A percentile compares a stretch with the other conserved stretches of the same genome.
Conservation (phyloP, 192 early-diverging fungal species). For the Linnemannia schmuckeri region DNA sequence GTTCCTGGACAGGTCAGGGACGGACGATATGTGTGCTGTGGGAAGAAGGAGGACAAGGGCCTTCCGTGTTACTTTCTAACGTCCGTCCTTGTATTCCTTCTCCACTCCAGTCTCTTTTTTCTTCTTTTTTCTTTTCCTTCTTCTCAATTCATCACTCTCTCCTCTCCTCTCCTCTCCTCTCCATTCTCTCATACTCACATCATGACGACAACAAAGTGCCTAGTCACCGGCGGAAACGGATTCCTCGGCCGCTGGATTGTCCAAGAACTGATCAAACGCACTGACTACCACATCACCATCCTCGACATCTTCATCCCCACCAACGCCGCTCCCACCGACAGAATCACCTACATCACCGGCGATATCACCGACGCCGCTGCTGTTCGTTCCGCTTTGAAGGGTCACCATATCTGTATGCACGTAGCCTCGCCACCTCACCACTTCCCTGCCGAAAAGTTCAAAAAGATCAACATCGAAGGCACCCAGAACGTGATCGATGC, state of each 20-base stretch:
- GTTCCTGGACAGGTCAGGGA: slow-evolving; percentile 13
- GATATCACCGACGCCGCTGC: slow-evolving; percentile 66
- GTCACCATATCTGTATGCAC: slow-evolving; percentile 85
- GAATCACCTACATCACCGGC: slow-evolving; percentile 63
- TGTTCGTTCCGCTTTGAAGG: slow-evolving; percentile 72
- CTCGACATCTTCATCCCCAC: slow-evolving; percentile 79
- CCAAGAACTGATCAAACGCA: slow-evolving; percentile 74
- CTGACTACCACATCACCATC: slow-evolving; percentile 74
- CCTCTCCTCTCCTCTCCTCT: not conserved
- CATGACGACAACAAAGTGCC: slow-evolving; percentile 58
- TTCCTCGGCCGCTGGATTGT: slow-evolving; percentile 89
- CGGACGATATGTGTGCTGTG: not conserved
- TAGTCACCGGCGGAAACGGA: slow-evolving; percentile 90
- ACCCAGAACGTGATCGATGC: slow-evolving; percentile 87
- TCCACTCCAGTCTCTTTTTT: not conserved
- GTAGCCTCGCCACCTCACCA: slow-evolving; percentile 91
- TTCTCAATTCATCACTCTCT: not conserved
- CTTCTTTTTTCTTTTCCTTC: slow-evolving; percentile 1
- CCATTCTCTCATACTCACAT: not conserved
- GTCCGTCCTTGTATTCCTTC: not conserved
- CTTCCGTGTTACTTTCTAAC: not conserved
- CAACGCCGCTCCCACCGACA: slow-evolving; percentile 57
- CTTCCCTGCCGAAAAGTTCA: slow-evolving; percentile 75
- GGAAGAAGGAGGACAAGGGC: not conserved
- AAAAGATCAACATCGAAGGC: slow-evolving; percentile 87